Percentiles rank a stretch among this genome's conserved stretches.
Evolutionary conservation across 148 eudicot species (phyloP).

Genomic region (Pharnaceum exiguum): DNA sequence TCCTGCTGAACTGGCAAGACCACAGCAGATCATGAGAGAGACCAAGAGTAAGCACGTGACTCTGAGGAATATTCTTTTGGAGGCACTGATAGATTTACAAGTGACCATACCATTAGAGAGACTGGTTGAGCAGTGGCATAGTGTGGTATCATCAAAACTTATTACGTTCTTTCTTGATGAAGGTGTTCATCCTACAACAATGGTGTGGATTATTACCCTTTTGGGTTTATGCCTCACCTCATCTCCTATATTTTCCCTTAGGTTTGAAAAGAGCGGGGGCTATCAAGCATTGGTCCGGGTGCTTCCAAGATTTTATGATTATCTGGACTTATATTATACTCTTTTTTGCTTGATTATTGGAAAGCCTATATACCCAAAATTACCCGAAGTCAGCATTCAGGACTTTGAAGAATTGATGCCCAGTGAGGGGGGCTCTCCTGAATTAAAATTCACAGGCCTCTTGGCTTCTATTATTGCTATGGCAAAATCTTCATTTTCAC

Average conservation of each 20-base stretch:
- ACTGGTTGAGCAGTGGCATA: conserved; percentile 86
- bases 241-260: conserved; percentile 74
- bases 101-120: conserved; percentile 70
- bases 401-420: conserved; percentile 91
- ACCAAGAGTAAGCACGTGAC: conserved; percentile 79
- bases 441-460: conserved; percentile 60
- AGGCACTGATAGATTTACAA: conserved; percentile 80
- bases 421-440: conserved; percentile 53
- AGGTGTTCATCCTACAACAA: conserved; percentile 89
- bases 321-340: conserved; percentile 83
- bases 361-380: conserved; percentile 86
- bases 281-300: conserved; percentile 72
- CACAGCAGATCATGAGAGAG: conserved; percentile 60
- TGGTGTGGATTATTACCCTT: conserved; percentile 93
- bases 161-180: conserved; percentile 79
- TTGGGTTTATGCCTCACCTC: conserved; percentile 81
- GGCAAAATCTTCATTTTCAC: conserved; percentile 72
- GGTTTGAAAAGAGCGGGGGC: conserved; percentile 76
- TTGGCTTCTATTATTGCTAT: conserved; percentile 73
- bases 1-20: conserved; percentile 63
- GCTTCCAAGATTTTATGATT: conserved; percentile 73
- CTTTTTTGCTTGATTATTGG: conserved; percentile 79
- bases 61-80: conserved; percentile 84
- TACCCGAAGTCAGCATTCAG: conserved; percentile 87
- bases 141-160: conserved; percentile 69